Conservation (phyloP, 1,139 yeast species). For the Eremothecium cymbalariae region DNA sequence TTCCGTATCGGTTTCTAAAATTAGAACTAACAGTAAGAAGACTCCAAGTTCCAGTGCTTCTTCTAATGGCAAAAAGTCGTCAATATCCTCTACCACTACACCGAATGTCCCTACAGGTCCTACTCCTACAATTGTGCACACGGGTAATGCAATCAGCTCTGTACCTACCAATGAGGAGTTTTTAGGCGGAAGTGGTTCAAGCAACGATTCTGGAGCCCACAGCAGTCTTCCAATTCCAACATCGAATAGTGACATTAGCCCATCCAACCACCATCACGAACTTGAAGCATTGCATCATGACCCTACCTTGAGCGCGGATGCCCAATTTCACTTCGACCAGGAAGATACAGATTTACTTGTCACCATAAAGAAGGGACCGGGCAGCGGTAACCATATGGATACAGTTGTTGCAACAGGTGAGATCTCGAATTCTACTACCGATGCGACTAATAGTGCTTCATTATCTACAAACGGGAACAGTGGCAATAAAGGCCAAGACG, state of each 20-base stretch:
- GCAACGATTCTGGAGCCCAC: conserved; percentile 8
- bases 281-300: conserved; percentile 12
- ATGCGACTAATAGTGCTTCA: too few species aligned
- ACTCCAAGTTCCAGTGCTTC: conserved; percentile 1
- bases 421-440: neutral
- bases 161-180: conserved; percentile 9
- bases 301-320: conserved; percentile 11
- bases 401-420: neutral
- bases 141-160: neutral
- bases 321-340: conserved; percentile 11
- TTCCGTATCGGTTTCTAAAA: neutral
- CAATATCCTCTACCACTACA: neutral
- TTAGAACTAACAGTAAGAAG: neutral
- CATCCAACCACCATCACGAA: conserved; percentile 12
- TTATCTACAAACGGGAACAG: neutral
- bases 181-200: conserved; percentile 9
- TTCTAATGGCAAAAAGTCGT: conserved; percentile 2
- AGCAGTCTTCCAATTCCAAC: conserved; percentile 8
- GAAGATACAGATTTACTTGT: conserved; percentile 8
- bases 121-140: too few species aligned
- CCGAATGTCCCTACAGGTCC: neutral
- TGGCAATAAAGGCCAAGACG: conserved; percentile 8
- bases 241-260: neutral
- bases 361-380: conserved; percentile 3
- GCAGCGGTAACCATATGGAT: neutral